phyloP scores from a whole-genome alignment of 2,329 filamentous ascomycete species.

The Alternaria burnsii region DNA sequence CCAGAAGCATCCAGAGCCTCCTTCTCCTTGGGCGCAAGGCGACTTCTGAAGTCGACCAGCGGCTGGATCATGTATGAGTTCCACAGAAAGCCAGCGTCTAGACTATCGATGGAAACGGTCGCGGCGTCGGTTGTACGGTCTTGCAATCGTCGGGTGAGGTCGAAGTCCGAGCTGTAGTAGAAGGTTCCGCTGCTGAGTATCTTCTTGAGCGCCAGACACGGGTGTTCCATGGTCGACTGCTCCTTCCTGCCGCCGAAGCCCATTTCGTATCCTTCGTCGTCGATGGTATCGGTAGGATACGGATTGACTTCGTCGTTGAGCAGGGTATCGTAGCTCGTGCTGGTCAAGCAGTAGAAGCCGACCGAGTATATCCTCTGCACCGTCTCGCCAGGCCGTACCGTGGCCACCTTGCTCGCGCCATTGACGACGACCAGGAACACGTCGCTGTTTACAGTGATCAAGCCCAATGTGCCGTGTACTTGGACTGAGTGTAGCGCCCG shows the following conservation, averaged over 20 bases:
- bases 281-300: conserved; percentile 62
- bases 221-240: conserved; percentile 81
- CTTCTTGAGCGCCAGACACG: conserved; percentile 89
- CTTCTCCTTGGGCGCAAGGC: conserved; percentile 77
- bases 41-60: conserved; percentile 85
- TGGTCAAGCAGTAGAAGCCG: conserved; percentile 91
- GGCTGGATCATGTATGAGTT: conserved; percentile 99
- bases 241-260: conserved; percentile 65
- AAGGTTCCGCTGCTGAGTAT: conserved; percentile 92
- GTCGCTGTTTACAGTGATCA: conserved; percentile 84
- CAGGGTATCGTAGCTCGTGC: conserved; percentile 83
- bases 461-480: conserved; percentile 84
- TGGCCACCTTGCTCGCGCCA: conserved; percentile 78
- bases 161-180: conserved; percentile 98
- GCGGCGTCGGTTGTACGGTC: conserved; percentile 81
- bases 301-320: conserved; percentile 65
- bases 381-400: conserved; percentile 84
- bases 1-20: conserved; percentile 83
- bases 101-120: conserved; percentile 88
- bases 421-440: conserved; percentile 93
- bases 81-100: conserved; percentile 94
- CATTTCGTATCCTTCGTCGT: conserved; percentile 63
- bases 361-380: conserved; percentile 87
- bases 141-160: conserved; percentile 91
- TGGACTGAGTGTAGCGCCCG: conserved; percentile 75